These are phyloP conservation scores for Ustilago tritici DNA, from an alignment of 1,284 basidiomycete genomes.

Conservation along the genomic window DNA sequence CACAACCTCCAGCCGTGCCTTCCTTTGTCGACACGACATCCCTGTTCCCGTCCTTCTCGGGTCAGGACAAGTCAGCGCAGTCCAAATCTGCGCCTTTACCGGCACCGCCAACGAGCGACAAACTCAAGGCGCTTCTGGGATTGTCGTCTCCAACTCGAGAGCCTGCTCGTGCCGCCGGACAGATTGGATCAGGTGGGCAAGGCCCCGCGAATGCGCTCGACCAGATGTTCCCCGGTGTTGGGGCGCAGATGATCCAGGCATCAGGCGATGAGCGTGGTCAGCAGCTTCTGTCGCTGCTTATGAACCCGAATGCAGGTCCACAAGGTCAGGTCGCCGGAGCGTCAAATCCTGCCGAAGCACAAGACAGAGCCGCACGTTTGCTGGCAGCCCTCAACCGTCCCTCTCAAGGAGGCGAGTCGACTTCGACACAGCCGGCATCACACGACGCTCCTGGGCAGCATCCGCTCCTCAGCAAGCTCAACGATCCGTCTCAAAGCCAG, in stretches of 20 bases:
- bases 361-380: conserved; percentile 34
- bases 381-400: conserved; percentile 42
- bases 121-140: conserved; percentile 56
- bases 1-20: conserved; percentile 22
- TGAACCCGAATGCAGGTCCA: conserved; percentile 25
- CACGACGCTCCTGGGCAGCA: conserved; percentile 2
- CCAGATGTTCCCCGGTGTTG: conserved; percentile 43
- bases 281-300: conserved; percentile 50
- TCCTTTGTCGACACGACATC: conserved; percentile 43
- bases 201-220: conserved; percentile 12
- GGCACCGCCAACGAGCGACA: conserved; percentile 51
- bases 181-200: conserved; percentile 8
- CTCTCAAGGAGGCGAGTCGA: not conserved
- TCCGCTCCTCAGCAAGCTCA: conserved; percentile 48
- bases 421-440: conserved; percentile 3
- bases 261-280: conserved; percentile 50
- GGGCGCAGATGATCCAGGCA: conserved; percentile 50
- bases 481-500: conserved; percentile 44
- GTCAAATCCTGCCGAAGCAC: conserved; percentile 15
- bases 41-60: conserved; percentile 42
- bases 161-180: conserved; percentile 14
- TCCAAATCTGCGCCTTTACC: conserved; percentile 39
- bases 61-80: conserved; percentile 17
- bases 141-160: conserved; percentile 39
- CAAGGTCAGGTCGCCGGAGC: conserved; percentile 13